Conservation (phyloP, 2,329 filamentous ascomycete genomes). For the Pyrenophora tritici-repentis region DNA sequence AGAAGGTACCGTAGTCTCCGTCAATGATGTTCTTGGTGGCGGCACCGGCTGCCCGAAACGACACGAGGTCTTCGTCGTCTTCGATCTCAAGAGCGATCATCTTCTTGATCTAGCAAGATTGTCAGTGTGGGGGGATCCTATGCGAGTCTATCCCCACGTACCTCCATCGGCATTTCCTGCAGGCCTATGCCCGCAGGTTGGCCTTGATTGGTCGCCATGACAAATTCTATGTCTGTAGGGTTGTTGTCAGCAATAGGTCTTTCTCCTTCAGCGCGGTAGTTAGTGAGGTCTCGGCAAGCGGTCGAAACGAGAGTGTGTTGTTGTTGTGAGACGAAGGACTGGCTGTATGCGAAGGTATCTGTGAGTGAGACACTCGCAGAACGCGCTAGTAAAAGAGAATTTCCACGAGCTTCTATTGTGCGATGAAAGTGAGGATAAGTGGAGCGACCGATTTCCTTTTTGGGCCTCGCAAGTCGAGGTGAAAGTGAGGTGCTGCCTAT, state of each 20-base stretch:
- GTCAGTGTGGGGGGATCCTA: neutral
- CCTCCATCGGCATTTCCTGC: constrained; percentile 29
- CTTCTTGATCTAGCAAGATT: constrained; percentile 46
- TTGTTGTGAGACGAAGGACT: neutral
- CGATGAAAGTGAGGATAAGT: neutral
- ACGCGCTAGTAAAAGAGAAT: constrained; percentile 2
- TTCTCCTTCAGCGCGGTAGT: no score
- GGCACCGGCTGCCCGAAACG: constrained; percentile 50
- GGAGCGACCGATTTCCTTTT: neutral
- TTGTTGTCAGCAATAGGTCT: no score
- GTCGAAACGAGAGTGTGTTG: neutral
- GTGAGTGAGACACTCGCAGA: neutral
- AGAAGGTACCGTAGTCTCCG: constrained; percentile 51
- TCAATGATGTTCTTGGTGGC: constrained; percentile 49
- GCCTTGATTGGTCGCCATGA: no score
- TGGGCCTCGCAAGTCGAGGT: no score
- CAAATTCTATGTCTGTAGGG: neutral
- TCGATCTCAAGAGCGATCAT: constrained; percentile 47
- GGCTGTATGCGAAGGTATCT: no score
- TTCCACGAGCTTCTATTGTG: neutral
- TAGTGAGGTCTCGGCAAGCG: no score
- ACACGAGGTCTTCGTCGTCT: constrained; percentile 51
- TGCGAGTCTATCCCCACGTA: neutral
- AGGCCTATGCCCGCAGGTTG: no score
- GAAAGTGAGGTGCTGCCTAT: no score